phyloP scores from a whole-genome alignment of 2,329 filamentous ascomycete genomes.

The Corinectria fuckeliana region DNA sequence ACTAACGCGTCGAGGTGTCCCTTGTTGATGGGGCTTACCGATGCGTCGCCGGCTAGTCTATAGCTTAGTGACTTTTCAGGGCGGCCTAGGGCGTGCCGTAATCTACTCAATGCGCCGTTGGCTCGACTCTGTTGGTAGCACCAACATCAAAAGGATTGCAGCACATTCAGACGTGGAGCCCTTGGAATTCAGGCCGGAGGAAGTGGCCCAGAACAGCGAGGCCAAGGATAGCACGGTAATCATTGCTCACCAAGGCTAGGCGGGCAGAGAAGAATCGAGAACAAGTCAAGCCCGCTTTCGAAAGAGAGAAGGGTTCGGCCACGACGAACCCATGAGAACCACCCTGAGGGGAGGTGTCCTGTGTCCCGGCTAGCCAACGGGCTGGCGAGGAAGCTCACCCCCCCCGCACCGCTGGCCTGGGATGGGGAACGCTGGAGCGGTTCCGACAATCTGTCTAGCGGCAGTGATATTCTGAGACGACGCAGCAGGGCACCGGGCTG shows the following conservation, averaged over 20 bases:
- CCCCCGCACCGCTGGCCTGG: conserved; percentile 34
- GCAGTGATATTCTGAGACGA: conserved; percentile 36
- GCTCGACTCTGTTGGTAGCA: conserved; percentile 3
- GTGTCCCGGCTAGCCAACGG: conserved; percentile 16
- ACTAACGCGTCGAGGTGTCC: conserved; percentile 6
- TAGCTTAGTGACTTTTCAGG: not conserved
- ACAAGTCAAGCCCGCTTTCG: conserved; percentile 11
- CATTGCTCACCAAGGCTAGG: conserved; percentile 8
- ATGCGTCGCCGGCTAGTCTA: conserved; percentile 1
- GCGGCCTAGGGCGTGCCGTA: no score
- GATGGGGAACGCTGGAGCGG: conserved; percentile 31
- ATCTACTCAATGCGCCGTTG: not conserved
- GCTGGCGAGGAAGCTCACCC: conserved; percentile 22
- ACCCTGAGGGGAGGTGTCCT: conserved; percentile 12
- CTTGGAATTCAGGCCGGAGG: conserved; percentile 19
- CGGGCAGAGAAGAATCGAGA: conserved; percentile 30
- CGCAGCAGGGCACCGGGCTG: conserved; percentile 29
- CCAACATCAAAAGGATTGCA: conserved; percentile 4
- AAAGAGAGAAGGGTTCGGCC: conserved; percentile 22
- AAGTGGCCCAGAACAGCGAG: not conserved
- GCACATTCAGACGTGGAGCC: conserved; percentile 12
- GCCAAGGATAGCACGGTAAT: conserved; percentile 11
- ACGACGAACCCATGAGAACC: conserved; percentile 27
- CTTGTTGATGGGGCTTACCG: not conserved
- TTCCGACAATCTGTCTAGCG: conserved; percentile 40